These are phyloP conservation scores for Chlorociboria aeruginascens DNA, from an alignment of 495 filamentous ascomycete genomes.

Conservation along the genomic window DNA sequence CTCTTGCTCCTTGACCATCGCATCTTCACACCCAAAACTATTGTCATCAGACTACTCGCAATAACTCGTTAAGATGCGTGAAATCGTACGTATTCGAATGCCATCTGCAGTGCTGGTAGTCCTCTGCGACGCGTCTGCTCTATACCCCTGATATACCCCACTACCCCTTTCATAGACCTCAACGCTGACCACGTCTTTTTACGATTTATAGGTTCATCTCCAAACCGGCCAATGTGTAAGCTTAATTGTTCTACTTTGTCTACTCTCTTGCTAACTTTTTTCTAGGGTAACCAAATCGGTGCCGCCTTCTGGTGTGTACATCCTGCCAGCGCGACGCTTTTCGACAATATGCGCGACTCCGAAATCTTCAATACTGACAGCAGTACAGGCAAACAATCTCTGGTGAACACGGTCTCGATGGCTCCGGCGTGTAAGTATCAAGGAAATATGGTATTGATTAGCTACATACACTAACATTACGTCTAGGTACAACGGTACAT, in stretches of 20 bases:
- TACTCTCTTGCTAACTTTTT: conserved; percentile 28
- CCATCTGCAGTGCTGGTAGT: conserved; percentile 4
- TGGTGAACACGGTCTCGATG: conserved; percentile 97
- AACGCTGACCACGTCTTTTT: conserved; percentile 26
- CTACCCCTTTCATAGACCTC: conserved; percentile 28
- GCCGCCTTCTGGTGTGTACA: conserved; percentile 87
- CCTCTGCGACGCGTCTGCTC: conserved; percentile 17
- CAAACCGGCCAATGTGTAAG: conserved; percentile 98
- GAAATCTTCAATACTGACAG: conserved; percentile 19
- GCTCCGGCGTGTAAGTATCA: conserved; percentile 70
- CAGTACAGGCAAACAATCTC: conserved; percentile 76
- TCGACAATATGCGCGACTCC: conserved; percentile 7
- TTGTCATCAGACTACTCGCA: conserved; percentile 17
- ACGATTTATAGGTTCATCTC: conserved; percentile 67
- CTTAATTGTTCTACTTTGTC: conserved; percentile 23
- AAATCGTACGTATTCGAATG: conserved; percentile 60
- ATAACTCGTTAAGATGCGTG: conserved; percentile 61
- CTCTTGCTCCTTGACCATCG: conserved; percentile 20
- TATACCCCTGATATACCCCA: conserved; percentile 34
- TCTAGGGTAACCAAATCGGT: conserved; percentile 99
- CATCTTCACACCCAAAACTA: conserved; percentile 18
- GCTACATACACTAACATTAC: conserved; percentile 23
- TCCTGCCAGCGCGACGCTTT: conserved; percentile 4
- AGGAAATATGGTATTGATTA: neutral
- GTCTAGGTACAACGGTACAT: conserved; percentile 85